Percentiles rank a stretch among this genome's conserved stretches.
Conservation (phyloP, 2,329 filamentous ascomycete genomes). For the Ceratocystis huliohia region DNA sequence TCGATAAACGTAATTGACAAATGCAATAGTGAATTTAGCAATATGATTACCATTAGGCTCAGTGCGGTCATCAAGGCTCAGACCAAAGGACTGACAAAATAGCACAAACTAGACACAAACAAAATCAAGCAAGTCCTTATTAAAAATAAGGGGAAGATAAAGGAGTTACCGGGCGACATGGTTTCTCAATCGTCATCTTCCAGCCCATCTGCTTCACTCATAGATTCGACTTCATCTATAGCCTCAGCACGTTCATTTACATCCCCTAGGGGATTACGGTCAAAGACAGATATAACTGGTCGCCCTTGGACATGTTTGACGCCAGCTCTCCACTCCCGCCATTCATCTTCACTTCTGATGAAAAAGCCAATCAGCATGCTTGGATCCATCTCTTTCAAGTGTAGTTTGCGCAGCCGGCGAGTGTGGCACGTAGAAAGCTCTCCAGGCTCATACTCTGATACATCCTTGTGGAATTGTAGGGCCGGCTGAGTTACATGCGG, state of each 20-base stretch:
- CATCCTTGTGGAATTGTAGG: slow-evolving; percentile 48
- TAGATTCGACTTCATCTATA: slow-evolving; percentile 77
- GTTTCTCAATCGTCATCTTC: slow-evolving; percentile 11
- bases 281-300: slow-evolving; percentile 71
- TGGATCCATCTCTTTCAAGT: slow-evolving; percentile 88
- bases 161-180: background rate
- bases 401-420: slow-evolving; percentile 64
- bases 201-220: slow-evolving; percentile 55
- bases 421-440: slow-evolving; percentile 82
- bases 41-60: too few relatives aligned
- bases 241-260: slow-evolving; percentile 55
- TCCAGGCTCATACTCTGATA: slow-evolving; percentile 49
- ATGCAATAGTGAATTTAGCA: too few relatives aligned
- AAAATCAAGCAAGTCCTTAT: too few relatives aligned
- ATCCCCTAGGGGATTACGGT: slow-evolving; percentile 48
- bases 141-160: too few relatives aligned
- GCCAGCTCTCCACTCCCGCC: slow-evolving; percentile 66
- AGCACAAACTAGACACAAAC: too few relatives aligned
- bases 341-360: slow-evolving; percentile 70
- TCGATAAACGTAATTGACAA: too few relatives aligned
- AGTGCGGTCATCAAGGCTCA: too few relatives aligned
- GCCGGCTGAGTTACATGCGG: slow-evolving; percentile 75
- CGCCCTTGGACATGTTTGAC: slow-evolving; percentile 68
- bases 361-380: slow-evolving; percentile 96
- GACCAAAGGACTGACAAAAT: too few relatives aligned